These are phyloP conservation scores for Globisporangium canariense DNA, from an alignment of 352 stramenopile species.

Conservation along the genomic window DNA sequence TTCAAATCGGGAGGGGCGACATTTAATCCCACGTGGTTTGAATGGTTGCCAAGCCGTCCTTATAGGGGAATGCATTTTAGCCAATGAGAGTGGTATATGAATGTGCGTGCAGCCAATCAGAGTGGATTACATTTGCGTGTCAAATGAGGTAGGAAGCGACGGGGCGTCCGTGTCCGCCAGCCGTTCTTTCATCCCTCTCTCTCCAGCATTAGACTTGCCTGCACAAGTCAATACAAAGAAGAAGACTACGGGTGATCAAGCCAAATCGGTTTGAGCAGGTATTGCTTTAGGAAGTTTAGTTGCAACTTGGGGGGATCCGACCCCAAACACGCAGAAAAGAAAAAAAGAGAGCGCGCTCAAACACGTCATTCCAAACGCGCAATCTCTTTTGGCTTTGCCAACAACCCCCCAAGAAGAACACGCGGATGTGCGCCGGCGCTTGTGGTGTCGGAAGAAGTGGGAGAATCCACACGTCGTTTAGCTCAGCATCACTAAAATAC, in stretches of 20 bases:
- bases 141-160: slow-evolving; percentile 2
- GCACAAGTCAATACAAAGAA: background rate
- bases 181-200: background rate
- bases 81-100: background rate
- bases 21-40: slow-evolving; percentile 1
- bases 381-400: background rate
- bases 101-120: background rate
- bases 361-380: slow-evolving; percentile 3
- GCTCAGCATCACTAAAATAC: too few species aligned
- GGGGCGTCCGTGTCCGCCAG: background rate
- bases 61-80: slow-evolving; percentile 1
- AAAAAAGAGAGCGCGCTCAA: background rate
- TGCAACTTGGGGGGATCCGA: slow-evolving; percentile 6
- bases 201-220: background rate
- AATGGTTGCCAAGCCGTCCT: slow-evolving; percentile 12
- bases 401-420: background rate
- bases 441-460: background rate
- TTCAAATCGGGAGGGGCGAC: background rate
- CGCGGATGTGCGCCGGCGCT: background rate
- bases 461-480: too few species aligned
- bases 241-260: background rate
- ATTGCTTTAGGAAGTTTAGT: background rate
- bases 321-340: slow-evolving; percentile 15
- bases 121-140: background rate
- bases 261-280: background rate